phyloP scores from a whole-genome alignment of 768 basidiomycete species.

The Naematelia aurantialba region DNA sequence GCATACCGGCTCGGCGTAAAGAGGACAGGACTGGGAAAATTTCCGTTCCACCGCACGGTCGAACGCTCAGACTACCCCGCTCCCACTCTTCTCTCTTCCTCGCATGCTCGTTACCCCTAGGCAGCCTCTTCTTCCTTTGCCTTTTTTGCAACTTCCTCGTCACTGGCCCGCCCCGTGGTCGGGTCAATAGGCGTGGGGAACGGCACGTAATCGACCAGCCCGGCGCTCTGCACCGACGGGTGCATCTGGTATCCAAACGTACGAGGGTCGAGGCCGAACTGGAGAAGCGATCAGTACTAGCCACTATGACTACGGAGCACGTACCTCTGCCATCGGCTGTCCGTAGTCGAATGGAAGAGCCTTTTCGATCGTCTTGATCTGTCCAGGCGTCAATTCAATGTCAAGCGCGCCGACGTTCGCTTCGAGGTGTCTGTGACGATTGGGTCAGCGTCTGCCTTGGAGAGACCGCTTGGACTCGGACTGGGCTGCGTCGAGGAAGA shows the following conservation, averaged over 20 bases:
- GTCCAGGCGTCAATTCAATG: constrained; percentile 24
- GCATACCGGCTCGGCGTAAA: too few species aligned
- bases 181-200: constrained; percentile 8
- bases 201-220: constrained; percentile 17
- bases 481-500: too few species aligned
- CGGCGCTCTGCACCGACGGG: constrained; percentile 5
- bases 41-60: too few species aligned
- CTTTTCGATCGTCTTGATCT: constrained; percentile 29
- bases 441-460: not conserved
- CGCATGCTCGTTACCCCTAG: not conserved
- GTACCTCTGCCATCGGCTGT: constrained; percentile 9
- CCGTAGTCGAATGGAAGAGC: constrained; percentile 28
- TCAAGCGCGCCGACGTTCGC: constrained; percentile 25
- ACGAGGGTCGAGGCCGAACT: constrained; percentile 22
- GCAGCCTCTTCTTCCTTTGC: not conserved
- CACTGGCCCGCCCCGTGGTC: constrained; percentile 4
- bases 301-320: not conserved
- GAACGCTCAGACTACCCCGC: too few species aligned
- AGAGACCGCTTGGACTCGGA: not conserved
- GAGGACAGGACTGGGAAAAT: too few species aligned
- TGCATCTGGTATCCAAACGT: constrained; percentile 19
- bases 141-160: constrained; percentile 4
- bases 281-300: not conserved
- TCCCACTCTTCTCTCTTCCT: too few species aligned
- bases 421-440: constrained; percentile 23